phyloP scores from a whole-genome alignment of 768 basidiomycete species.

The Mycena olivaceomarginata region DNA sequence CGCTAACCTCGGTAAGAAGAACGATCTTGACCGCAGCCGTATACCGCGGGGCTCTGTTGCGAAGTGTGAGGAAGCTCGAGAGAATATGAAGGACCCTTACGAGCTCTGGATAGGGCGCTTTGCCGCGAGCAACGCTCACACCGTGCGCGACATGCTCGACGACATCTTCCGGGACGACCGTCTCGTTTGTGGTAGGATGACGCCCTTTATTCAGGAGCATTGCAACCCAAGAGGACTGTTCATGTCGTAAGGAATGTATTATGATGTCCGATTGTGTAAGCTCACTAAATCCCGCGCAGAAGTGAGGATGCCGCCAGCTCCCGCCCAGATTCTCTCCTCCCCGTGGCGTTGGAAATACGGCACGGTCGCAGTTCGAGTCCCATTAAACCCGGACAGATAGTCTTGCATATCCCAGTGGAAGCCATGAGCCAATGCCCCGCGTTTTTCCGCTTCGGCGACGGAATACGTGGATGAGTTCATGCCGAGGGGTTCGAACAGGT shows the following conservation, averaged over 20 bases:
- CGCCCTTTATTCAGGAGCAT: constrained; percentile 63
- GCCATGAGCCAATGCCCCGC: constrained; percentile 59
- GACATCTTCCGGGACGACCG: constrained; percentile 58
- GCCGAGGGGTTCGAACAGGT: constrained; percentile 61
- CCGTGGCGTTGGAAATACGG: constrained; percentile 64
- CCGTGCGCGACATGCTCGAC: constrained; percentile 61
- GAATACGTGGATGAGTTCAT: constrained; percentile 64
- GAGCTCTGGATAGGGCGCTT: constrained; percentile 61
- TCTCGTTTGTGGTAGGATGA: constrained; percentile 60
- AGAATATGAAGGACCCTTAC: constrained; percentile 23
- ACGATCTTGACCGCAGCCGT: constrained; percentile 62
- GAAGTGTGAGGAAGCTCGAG: background rate
- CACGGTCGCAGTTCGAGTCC: constrained; percentile 56
- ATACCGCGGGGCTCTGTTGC: constrained; percentile 59
- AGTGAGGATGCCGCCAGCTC: constrained; percentile 62
- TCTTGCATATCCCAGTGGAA: constrained; percentile 60
- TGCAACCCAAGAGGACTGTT: constrained; percentile 57
- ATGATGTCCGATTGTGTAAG: background rate
- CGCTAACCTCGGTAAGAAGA: constrained; percentile 59
- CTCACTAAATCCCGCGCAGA: constrained; percentile 64
- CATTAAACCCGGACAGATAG: constrained; percentile 50
- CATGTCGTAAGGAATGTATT: constrained; percentile 29
- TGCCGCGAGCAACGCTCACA: constrained; percentile 55
- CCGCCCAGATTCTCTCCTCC: constrained; percentile 62
- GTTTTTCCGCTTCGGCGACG: constrained; percentile 57